Percentiles rank a stretch among this genome's conserved stretches.
phyloP scores from a whole-genome alignment of 306 rosid species.

The Mimosa pudica region DNA sequence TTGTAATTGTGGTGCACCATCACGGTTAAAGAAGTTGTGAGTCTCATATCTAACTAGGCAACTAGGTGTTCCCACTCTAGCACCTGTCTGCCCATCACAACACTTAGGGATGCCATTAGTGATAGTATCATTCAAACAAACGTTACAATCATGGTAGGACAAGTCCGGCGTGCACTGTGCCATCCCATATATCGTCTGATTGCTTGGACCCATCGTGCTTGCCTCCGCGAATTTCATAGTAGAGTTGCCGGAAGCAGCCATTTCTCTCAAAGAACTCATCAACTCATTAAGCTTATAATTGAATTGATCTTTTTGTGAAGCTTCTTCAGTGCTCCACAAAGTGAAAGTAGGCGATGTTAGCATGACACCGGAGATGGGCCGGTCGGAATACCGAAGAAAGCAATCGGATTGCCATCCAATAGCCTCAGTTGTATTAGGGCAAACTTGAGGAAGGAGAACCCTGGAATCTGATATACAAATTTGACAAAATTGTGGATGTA shows the following conservation, averaged over 20 bases:
- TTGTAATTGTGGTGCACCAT: neutral
- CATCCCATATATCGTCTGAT: constrained; percentile 27
- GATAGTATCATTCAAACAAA: neutral
- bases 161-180: constrained; percentile 42
- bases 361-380: neutral
- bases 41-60: constrained; percentile 17
- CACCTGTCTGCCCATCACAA: neutral
- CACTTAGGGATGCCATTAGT: neutral
- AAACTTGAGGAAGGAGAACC: neutral
- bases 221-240: neutral
- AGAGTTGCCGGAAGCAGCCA: neutral
- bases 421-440: constrained; percentile 41
- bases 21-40: neutral
- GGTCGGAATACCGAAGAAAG: constrained; percentile 33
- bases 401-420: constrained; percentile 33
- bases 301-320: neutral
- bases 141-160: neutral
- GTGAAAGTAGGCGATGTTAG: neutral
- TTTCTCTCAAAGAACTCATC: neutral
- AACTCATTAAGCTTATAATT: neutral
- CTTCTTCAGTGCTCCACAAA: neutral
- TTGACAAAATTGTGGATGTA: constrained; percentile 14
- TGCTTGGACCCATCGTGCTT: neutral
- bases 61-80: constrained; percentile 23
- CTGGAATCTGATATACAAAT: constrained; percentile 33